Percentiles rank a stretch among this genome's conserved stretches.
These are phyloP conservation scores for Thermomucor indicae-seudaticae DNA, from an alignment of 371 early-diverging fungal genomes.

Conservation along the genomic window DNA sequence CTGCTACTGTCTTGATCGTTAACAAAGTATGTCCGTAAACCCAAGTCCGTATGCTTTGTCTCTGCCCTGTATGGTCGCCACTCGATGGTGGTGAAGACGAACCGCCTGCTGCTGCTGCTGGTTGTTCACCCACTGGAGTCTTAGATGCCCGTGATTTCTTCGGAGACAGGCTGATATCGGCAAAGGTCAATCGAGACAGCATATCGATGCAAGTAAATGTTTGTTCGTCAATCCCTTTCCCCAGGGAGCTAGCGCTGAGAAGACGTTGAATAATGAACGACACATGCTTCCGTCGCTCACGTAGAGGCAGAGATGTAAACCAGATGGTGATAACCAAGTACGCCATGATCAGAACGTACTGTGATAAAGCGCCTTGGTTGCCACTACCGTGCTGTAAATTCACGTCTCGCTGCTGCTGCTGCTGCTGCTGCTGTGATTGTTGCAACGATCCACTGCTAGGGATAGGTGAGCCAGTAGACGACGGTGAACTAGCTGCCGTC, in stretches of 20 bases:
- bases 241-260: conserved; percentile 45
- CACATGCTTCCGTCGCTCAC: conserved; percentile 77
- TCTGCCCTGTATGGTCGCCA: conserved; percentile 11
- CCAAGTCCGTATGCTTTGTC: conserved; percentile 65
- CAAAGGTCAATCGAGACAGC: conserved; percentile 81
- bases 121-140: conserved; percentile 34
- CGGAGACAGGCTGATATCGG: conserved; percentile 66
- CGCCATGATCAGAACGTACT: conserved; percentile 85
- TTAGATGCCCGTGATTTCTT: conserved; percentile 38
- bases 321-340: conserved; percentile 88
- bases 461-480: conserved; percentile 12
- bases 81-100: background rate
- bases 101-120: conserved; percentile 2
- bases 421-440: conserved; percentile 7
- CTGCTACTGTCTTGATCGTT: conserved; percentile 64
- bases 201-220: conserved; percentile 91
- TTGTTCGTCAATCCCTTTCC: conserved; percentile 65
- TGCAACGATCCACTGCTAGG: conserved; percentile 1
- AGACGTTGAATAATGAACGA: conserved; percentile 77
- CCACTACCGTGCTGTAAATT: background rate
- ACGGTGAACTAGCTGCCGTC: conserved; percentile 11
- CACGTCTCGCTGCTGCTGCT: conserved; percentile 9
- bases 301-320: conserved; percentile 74
- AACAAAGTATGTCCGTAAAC: conserved; percentile 80
- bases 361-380: conserved; percentile 50